Percentiles rank a stretch among this genome's conserved stretches.
These are phyloP conservation scores for Phialophora chinensis DNA, from an alignment of 2,329 filamentous ascomycete genomes.

Conservation along the genomic window DNA sequence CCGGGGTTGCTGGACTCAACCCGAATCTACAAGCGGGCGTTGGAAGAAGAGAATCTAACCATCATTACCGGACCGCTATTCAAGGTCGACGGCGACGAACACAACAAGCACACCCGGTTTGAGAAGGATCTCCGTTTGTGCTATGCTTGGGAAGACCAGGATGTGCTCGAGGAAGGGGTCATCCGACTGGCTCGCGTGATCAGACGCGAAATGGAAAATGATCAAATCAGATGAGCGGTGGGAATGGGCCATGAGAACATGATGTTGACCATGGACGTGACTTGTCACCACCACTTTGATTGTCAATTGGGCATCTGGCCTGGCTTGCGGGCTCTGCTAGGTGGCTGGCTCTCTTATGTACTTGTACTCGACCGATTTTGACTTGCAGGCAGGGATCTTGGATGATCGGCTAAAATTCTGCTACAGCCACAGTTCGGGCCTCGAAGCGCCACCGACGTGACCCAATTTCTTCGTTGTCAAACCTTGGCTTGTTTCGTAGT, in stretches of 20 bases:
- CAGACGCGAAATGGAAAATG: conserved; percentile 30
- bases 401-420: conserved; percentile 2
- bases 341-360: neutral
- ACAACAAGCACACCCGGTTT: conserved; percentile 61
- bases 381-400: neutral
- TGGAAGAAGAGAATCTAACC: conserved; percentile 68
- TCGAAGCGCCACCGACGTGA: conserved; percentile 20
- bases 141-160: conserved; percentile 74
- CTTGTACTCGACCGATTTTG: neutral
- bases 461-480: conserved; percentile 21
- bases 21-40: conserved; percentile 63
- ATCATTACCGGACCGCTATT: conserved; percentile 74
- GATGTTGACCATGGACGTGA: conserved; percentile 17
- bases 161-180: conserved; percentile 70
- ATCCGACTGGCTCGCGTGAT: conserved; percentile 61
- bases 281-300: conserved; percentile 1
- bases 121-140: conserved; percentile 68
- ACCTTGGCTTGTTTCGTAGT: conserved; percentile 27
- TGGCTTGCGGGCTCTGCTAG: neutral
- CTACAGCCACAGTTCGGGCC: conserved; percentile 16
- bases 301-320: neutral
- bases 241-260: neutral
- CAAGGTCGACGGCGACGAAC: conserved; percentile 64
- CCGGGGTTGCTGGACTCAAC: conserved; percentile 60
- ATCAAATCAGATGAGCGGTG: conserved; percentile 23